Base-by-base conservation (phyloP, 1,139 yeast species). In the Taiozyma onychis region DNA sequence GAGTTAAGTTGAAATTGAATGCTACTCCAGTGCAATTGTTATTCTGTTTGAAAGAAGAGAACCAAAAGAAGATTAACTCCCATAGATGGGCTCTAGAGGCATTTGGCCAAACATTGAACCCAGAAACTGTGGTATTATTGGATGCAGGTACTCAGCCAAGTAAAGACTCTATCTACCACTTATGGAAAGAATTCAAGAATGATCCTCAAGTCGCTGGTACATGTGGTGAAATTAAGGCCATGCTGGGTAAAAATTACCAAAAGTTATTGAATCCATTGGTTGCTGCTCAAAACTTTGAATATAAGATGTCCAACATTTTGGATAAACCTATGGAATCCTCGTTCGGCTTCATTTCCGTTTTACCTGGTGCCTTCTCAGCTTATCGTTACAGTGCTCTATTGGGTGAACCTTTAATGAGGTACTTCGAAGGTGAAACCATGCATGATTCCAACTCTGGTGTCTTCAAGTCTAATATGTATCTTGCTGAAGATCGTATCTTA, bases 121-220 rank as follows among this genome's bases (percentile, higher is more conserved):
- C 99, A 2, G 88, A 88, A 57, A 91, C 91, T 26, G 83, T 90
- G 43, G 80, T 88, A 4, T 71, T 93, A 47, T 71, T 93, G 47
- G 99, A 93, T 72, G 98, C 95, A 2, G 99, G 99, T 54, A 93
- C 99, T 0, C 86, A 86, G 67, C 97, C 99, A 3, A 90, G 89
- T 44, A 82, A 79, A 54, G 86, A 84, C 59, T 88, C 97, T 0
- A 75, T 90, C 37, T 86, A 88, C 62, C 83, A 89, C 58, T 71
- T 90, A 47, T 90, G 97, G 97, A 87, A 87, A 65, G 95, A 95
- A 22, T 89, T 90, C 60, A 89, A 85, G 64, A 77, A 83, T 57
- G 88, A 88, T 64, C 83, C 89, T 0, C 83, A 85, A 58, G 93
- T 89, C 52, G 97, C 96, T 6, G 97, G 97, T 51, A 96, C 95